Conservation (phyloP, 441 rosid species). For the Gossypium davidsonii region DNA sequence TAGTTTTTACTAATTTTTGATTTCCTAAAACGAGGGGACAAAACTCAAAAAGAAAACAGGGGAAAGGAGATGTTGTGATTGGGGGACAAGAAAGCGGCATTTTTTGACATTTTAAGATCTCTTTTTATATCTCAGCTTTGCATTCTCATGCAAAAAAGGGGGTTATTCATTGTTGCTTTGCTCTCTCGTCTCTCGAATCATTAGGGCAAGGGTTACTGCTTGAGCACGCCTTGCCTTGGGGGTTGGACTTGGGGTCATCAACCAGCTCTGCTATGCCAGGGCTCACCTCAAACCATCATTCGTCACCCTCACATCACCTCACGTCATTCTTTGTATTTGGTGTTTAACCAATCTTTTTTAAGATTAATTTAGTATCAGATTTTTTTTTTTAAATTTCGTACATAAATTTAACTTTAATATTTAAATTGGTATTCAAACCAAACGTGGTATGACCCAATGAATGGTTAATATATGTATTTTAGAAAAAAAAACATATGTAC, state of each 20-base stretch:
- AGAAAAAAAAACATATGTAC: too few relatives aligned
- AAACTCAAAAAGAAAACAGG: neutral
- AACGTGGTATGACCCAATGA: rapidly evolving
- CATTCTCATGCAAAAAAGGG: neutral
- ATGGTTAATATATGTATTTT: too few relatives aligned
- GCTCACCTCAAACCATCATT: neutral
- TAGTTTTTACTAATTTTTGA: too few relatives aligned
- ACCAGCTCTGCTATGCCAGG: neutral
- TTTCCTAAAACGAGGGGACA: neutral
- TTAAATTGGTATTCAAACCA: too few relatives aligned
- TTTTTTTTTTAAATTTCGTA: too few relatives aligned
- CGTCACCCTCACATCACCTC: neutral
- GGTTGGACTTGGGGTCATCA: neutral
- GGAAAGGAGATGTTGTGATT: neutral
- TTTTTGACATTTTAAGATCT: neutral
- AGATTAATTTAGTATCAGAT: too few relatives aligned
- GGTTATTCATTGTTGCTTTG: neutral
- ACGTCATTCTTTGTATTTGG: neutral
- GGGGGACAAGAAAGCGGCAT: neutral
- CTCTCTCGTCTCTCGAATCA: too few relatives aligned
- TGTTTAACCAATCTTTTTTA: too few relatives aligned
- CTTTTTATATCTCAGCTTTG: neutral
- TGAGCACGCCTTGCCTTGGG: neutral
- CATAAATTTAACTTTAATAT: too few relatives aligned
- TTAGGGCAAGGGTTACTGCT: neutral